Conservation (phyloP, 1,139 yeast species). For the Lodderomyces pseudojiufengensis region DNA sequence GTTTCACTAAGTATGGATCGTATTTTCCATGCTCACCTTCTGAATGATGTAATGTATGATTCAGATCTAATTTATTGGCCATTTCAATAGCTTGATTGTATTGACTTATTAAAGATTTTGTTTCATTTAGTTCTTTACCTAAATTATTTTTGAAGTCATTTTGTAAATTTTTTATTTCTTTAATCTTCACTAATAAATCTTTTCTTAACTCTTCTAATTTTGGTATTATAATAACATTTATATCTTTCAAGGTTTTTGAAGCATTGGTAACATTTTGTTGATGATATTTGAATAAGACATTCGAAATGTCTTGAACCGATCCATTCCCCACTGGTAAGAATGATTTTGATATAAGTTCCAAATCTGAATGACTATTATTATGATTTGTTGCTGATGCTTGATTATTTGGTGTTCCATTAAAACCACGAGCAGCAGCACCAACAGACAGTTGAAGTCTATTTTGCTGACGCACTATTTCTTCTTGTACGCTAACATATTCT, state of each 20-base stretch:
- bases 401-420: conserved; percentile 6
- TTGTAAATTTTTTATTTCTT: conserved; percentile 77
- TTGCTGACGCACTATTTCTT: conserved; percentile 82
- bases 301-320: conserved; percentile 78
- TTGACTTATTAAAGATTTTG: conserved; percentile 49
- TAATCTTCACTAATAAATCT: conserved; percentile 78
- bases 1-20: conserved; percentile 81
- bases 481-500: conserved; percentile 82
- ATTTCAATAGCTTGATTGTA: conserved; percentile 44
- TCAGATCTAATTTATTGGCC: conserved; percentile 32
- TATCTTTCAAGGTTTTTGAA: conserved; percentile 66
- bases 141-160: conserved; percentile 81
- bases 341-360: conserved; percentile 37
- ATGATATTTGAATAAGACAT: conserved; percentile 69
- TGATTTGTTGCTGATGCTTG: conserved; percentile 10
- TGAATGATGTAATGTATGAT: conserved; percentile 11
- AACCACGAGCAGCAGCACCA: conserved; percentile 25
- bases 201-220: conserved; percentile 80
- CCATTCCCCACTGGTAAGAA: conserved; percentile 77
- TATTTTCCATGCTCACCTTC: conserved; percentile 42
- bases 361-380: conserved; percentile 10
- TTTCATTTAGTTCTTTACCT: conserved; percentile 61
- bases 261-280: conserved; percentile 66
- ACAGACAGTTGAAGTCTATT: conserved; percentile 78
- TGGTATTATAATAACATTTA: conserved; percentile 68